Evolutionary conservation across 2,329 filamentous ascomycete genomes (phyloP).

Genomic region (Monosporascus sp.): DNA sequence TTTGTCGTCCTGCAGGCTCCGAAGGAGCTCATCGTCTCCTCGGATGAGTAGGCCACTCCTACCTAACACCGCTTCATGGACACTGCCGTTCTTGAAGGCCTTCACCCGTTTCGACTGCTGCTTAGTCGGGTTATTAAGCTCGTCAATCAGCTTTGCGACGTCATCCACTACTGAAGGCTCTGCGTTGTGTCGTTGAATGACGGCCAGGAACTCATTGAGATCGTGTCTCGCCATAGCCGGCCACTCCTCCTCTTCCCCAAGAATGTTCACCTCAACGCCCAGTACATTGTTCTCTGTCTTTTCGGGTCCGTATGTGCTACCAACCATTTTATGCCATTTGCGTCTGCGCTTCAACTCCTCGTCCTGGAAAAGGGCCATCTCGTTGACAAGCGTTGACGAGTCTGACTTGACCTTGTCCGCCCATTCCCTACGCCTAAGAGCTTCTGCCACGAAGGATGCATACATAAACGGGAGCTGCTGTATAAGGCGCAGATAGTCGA

Average conservation of each 20-base stretch:
- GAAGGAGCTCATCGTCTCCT: slow-evolving; percentile 79
- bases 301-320: slow-evolving; percentile 65
- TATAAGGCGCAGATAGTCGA: slow-evolving; percentile 75
- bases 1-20: slow-evolving; percentile 79
- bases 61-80: slow-evolving; percentile 87
- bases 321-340: slow-evolving; percentile 85
- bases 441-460: slow-evolving; percentile 81
- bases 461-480: slow-evolving; percentile 85
- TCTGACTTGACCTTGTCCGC: slow-evolving; percentile 84
- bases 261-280: slow-evolving; percentile 79
- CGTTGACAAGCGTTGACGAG: slow-evolving; percentile 81
- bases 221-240: slow-evolving; percentile 72
- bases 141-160: slow-evolving; percentile 69
- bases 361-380: slow-evolving; percentile 87
- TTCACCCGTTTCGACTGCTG: slow-evolving; percentile 84
- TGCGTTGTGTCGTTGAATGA: slow-evolving; percentile 59
- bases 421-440: slow-evolving; percentile 84
- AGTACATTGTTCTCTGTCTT: slow-evolving; percentile 63
- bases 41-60: slow-evolving; percentile 79
- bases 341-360: slow-evolving; percentile 85
- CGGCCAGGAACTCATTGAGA: slow-evolving; percentile 66
- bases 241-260: slow-evolving; percentile 76
- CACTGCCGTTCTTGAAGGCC: slow-evolving; percentile 93
- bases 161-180: slow-evolving; percentile 66
- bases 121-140: slow-evolving; percentile 76